phyloP scores from a whole-genome alignment of 257 asterid species.

The Lycium barbarum region DNA sequence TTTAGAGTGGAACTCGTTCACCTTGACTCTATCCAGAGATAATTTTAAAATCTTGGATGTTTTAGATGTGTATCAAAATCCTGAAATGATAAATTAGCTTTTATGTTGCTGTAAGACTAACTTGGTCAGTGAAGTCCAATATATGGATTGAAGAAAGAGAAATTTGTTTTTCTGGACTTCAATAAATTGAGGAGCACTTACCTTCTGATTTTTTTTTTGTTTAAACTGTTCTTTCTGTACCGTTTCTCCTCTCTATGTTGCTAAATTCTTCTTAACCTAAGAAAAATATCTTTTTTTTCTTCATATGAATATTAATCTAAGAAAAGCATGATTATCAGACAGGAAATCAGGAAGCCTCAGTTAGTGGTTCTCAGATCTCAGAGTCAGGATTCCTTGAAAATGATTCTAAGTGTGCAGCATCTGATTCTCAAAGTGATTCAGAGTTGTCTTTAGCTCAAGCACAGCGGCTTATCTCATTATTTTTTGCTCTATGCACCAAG shows the following conservation, averaged over 20 bases:
- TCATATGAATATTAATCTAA: slow-evolving; percentile 19
- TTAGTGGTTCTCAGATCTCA: slow-evolving; percentile 85
- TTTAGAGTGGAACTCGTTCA: slow-evolving; percentile 2
- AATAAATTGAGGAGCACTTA: not conserved
- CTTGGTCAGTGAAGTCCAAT: not conserved
- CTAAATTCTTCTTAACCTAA: not conserved
- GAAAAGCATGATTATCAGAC: slow-evolving; percentile 48
- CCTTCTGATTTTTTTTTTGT: not conserved
- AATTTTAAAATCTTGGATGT: slow-evolving; percentile 6
- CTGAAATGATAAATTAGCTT: slow-evolving; percentile 1
- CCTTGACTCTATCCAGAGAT: not conserved
- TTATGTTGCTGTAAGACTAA: slow-evolving; percentile 19
- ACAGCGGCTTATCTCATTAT: slow-evolving; percentile 70
- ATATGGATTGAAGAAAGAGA: not conserved
- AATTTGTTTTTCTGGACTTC: not conserved
- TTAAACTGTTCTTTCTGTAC: not conserved
- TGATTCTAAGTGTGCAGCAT: slow-evolving; percentile 53
- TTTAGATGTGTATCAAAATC: not conserved
- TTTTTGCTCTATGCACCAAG: slow-evolving; percentile 91
- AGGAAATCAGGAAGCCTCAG: slow-evolving; percentile 75
- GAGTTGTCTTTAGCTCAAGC: slow-evolving; percentile 65
- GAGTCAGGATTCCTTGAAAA: slow-evolving; percentile 64
- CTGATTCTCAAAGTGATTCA: slow-evolving; percentile 60
- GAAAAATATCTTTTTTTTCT: not conserved
- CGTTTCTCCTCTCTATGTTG: slow-evolving; percentile 6